Base-by-base conservation (phyloP, 768 basidiomycete species). In the Lactarius tabidus region DNA sequence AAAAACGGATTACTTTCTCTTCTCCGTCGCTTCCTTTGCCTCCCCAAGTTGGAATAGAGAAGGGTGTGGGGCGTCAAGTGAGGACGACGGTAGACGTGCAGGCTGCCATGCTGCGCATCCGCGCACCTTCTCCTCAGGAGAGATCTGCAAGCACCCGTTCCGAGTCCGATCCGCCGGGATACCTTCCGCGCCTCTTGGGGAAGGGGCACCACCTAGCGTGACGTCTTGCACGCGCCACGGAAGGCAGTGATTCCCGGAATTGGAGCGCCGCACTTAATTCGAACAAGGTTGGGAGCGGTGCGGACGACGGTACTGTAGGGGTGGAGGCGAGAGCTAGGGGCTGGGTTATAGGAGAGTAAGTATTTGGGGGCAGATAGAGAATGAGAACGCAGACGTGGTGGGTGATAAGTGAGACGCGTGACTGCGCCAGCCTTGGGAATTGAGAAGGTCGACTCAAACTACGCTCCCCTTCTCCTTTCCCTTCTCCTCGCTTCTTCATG, bases 101-200 rank as follows among this genome's bases (percentile, higher is more conserved):
- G n/a, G n/a, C n/a, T n/a, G n/a, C n/a, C n/a, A n/a, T n/a, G n/a
- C n/a, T n/a, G n/a, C n/a, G n/a, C n/a, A n/a, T n/a, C n/a, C n/a
- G n/a, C n/a, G n/a, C n/a, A n/a, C n/a, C n/a, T n/a, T n/a, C 56
- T 7, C 85, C 76, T 17, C 80, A 85, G 23, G 84, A 72, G 33
- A 35, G 33, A 35, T 35, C 54, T n/a, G 15, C 20, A 26, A 88
- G 75, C 3, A 85, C 75, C 85, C 89, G 91, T n/a, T n/a, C n/a
- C n/a, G 70, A 89, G 91, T 68, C 89, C 87, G 71, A 72, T 90
- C 89, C 84, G 87, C 89, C 14, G 92, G 79, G 18, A 92, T 80
- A 6, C 89, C 90, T 28, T 78, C 77, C 5, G 31, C 26, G 2
- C 18, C 55, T 9, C 62, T 26, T 1, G 3, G n/a, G 6, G 18